Percentiles rank a stretch among this genome's conserved stretches.
Conservation (phyloP, 176 grass and related monocot genomes). For the Elymus sibiricus region DNA sequence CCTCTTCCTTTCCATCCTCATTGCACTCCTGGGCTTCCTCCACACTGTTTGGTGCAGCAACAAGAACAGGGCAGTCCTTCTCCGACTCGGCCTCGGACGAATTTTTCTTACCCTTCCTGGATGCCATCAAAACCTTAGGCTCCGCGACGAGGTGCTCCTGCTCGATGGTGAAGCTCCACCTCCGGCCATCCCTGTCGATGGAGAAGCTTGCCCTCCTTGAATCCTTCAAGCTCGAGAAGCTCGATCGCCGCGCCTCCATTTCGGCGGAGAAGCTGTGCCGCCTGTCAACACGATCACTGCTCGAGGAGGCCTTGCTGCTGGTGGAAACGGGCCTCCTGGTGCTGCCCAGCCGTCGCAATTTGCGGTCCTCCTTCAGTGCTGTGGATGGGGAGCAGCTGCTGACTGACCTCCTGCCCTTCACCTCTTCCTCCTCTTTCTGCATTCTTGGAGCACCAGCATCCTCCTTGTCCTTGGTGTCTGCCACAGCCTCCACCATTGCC, state of each 20-base stretch:
- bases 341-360: conserved; percentile 47
- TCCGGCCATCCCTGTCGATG: conserved; percentile 61
- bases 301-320: conserved; percentile 36
- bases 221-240: conserved; percentile 70
- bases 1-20: conserved; percentile 38
- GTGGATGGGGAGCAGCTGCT: conserved; percentile 44
- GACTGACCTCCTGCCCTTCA: conserved; percentile 57
- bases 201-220: conserved; percentile 85
- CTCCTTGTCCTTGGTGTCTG: background rate
- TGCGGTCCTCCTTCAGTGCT: conserved; percentile 57
- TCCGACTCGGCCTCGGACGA: conserved; percentile 43
- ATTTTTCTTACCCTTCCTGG: conserved; percentile 50
- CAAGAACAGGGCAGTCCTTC: conserved; percentile 28
- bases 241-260: conserved; percentile 52
- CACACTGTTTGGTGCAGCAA: conserved; percentile 35
- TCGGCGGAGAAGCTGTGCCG: conserved; percentile 87
- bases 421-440: conserved; percentile 28
- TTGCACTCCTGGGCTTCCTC: conserved; percentile 38
- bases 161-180: conserved; percentile 93
- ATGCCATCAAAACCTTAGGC: conserved; percentile 56
- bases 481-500: conserved; percentile 6
- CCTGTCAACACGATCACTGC: conserved; percentile 51
- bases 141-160: conserved; percentile 72
- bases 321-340: conserved; percentile 38
- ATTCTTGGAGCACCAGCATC: background rate